Conservation (phyloP, 257 asterid genomes). For the Solanum habrochaites region DNA sequence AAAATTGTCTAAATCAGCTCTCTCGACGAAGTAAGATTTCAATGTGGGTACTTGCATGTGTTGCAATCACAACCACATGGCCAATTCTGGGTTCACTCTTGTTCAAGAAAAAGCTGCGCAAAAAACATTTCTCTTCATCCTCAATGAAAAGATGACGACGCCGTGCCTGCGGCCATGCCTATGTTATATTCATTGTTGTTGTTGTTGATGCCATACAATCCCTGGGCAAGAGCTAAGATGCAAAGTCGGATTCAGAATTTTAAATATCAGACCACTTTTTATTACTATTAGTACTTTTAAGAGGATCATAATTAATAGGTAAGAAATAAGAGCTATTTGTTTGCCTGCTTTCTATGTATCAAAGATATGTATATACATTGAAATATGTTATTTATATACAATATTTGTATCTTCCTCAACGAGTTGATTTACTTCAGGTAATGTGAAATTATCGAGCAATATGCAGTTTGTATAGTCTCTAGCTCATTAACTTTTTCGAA, state of each 20-base stretch:
- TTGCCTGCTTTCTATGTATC: neutral
- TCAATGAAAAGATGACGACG: neutral
- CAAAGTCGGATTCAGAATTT: neutral
- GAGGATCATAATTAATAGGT: neutral
- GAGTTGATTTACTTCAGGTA: neutral
- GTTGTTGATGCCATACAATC: neutral
- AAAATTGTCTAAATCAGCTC: constrained; percentile 40
- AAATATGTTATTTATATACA: neutral
- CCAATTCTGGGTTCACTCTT: constrained; percentile 53
- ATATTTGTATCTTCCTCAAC: neutral
- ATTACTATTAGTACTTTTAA: neutral
- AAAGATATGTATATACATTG: neutral
- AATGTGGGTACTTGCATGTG: constrained; percentile 60
- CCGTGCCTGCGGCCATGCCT: neutral
- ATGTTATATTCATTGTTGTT: neutral
- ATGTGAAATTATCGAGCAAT: neutral
- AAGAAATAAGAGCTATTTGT: neutral
- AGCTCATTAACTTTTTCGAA: neutral
- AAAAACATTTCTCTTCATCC: constrained; percentile 1
- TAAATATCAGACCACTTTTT: neutral
- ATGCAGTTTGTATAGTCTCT: neutral
- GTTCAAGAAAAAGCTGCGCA: constrained; percentile 27
- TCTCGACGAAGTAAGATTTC: constrained; percentile 29
- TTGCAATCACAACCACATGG: constrained; percentile 59
- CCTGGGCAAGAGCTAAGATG: neutral